These are phyloP conservation scores for Calonectria henricotiae DNA, from an alignment of 2,329 filamentous ascomycete genomes.

Conservation along the genomic window DNA sequence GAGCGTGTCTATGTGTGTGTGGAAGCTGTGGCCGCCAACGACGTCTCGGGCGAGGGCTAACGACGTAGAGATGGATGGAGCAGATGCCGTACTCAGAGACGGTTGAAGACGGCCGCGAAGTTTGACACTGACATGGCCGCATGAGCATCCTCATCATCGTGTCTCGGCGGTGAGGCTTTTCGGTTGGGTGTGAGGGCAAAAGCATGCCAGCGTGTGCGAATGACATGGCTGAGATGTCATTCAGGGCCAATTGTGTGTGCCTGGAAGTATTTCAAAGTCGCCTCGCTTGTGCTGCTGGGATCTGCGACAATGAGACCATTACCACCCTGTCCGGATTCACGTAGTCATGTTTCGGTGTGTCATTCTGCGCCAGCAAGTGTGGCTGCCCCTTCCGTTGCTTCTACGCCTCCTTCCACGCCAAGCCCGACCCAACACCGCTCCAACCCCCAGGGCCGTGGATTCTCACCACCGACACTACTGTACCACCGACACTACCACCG, in stretches of 20 bases:
- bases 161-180: conserved; percentile 31
- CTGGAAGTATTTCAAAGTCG: conserved; percentile 31
- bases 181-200: background rate
- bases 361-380: background rate
- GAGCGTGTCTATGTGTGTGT: background rate
- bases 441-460: conserved; percentile 17
- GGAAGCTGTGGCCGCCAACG: background rate
- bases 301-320: conserved; percentile 26
- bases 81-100: background rate
- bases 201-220: conserved; percentile 3
- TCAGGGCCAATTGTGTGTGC: conserved; percentile 4
- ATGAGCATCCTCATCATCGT: conserved; percentile 25
- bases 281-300: conserved; percentile 23
- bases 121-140: conserved; percentile 25
- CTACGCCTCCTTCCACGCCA: conserved; percentile 25
- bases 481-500: conserved; percentile 1
- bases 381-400: conserved; percentile 25
- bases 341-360: conserved; percentile 27
- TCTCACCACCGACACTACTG: background rate
- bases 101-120: conserved; percentile 11
- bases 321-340: conserved; percentile 35
- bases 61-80: conserved; percentile 5
- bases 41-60: conserved; percentile 17
- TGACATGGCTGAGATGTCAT: conserved; percentile 16
- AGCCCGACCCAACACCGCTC: conserved; percentile 17